Evolutionary conservation across 352 stramenopile species (phyloP), one percentile per base, ranked within the genome.

Genomic region (Phytophthora rubi): DNA sequence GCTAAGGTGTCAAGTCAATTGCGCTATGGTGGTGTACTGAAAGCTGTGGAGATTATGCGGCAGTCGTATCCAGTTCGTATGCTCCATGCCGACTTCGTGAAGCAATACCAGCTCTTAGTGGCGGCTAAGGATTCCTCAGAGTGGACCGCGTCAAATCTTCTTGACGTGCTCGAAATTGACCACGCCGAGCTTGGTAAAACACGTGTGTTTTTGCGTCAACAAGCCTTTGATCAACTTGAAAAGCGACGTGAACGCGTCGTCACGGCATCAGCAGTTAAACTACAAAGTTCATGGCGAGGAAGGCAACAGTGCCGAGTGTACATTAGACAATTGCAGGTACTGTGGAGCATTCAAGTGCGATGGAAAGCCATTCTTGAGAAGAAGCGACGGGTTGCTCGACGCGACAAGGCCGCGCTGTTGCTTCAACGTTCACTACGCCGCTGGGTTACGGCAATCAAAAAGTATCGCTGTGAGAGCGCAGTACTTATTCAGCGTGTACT

Each of bases 41-140:
- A 97, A 60, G 89, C 88, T 0, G 82, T 96, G 8, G 78, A 94
- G 66, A 92, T 97, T 42, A 90, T 93, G 74, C 83, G 90, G 2
- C 87, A 90, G 51, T 94, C 89, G 2, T 97, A 89, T 55, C 86
- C 88, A 10, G 88, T 93, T 44, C 89, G 90, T 13, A 91, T 95
- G 82, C 66, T 64, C 3, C 89, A 94, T 68, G 52, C 45, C 0
- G 77, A 89, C 30, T 95, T 97, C 65, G 65, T 90, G 0, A 70
- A 74, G 39, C 83, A 87, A 35, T 95, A 93, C 53, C 45, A 51
- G 16, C 65, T 92, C 44, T 21, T 73, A 18, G 35, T 52, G 18
- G 15, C 28, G 13, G 48, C 51, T 28, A 62, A 72, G 18, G 16
- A 45, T 4, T 6, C 48, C n/a, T 60, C 44, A 3, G 42, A 73